Base-by-base conservation (phyloP, 1,139 yeast genomes). In the Eremothecium cymbalariae region DNA sequence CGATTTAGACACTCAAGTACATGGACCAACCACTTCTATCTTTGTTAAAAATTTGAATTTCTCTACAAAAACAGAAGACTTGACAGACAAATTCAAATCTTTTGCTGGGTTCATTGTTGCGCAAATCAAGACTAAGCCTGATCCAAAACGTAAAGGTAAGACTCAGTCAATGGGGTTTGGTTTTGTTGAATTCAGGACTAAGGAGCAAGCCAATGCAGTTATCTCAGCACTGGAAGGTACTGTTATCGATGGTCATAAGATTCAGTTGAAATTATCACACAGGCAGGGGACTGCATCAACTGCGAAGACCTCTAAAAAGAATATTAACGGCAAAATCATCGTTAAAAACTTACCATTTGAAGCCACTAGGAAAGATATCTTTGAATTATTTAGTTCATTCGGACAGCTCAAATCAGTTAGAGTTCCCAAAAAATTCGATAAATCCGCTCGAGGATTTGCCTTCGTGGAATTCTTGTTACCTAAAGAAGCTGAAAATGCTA, bases 291-390 rank as follows among this genome's bases (percentile, higher is more conserved):
- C 53, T n/a, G 49, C 30, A 34, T 38, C 18, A 28, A 42, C 33
- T 22, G 38, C 33, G 43, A 45, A 46, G 51, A 46, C 18, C 29
- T 49, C 34, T 38, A 65, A 59, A 37, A 50, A 53, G 32, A 62
- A 59, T 47, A 74, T 65, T 51, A 69, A 72, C 36, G 74, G 70
- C 47, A 90, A 90, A 63, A 79, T 90, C 48, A 80, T 90, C 59
- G 86, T 90, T 61, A 90, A 90, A 77, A 90, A 90, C 63, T 74
- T 90, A 59, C 98, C 99, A 43, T 90, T 90, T 62, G 98, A 90
- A 63, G 93, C 97, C 17, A 72, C 94, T 8, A 76, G 95, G 62
- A 81, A 84, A 57, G 98, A 93, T 55, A 76, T 90, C 26, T 77
- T 83, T 56, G 94, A 86, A 56, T 66, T 90, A 44, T 86, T 90